phyloP scores from a whole-genome alignment of 495 filamentous ascomycete genomes.

The Penicillium chermesinum region DNA sequence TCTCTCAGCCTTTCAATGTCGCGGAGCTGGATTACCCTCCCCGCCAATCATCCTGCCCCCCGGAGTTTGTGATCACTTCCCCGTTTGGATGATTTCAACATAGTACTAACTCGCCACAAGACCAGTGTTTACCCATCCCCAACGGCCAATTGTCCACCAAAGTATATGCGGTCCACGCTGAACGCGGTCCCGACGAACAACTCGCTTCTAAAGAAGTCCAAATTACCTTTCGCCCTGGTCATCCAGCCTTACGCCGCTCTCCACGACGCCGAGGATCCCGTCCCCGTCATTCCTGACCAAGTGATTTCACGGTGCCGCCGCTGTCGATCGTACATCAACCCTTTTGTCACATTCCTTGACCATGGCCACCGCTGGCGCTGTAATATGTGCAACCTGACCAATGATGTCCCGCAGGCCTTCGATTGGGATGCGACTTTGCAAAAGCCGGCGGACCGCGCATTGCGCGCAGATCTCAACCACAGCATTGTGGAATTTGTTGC shows the following conservation, averaged over 20 bases:
- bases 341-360: slow-evolving; percentile 92
- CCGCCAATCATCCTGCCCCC: slow-evolving; percentile 87
- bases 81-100: neutral
- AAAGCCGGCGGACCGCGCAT: slow-evolving; percentile 83
- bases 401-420: slow-evolving; percentile 96
- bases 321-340: slow-evolving; percentile 96
- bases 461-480: slow-evolving; percentile 86
- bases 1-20: slow-evolving; percentile 89
- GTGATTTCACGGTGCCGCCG: slow-evolving; percentile 94
- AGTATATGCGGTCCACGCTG: slow-evolving; percentile 92
- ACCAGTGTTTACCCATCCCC: slow-evolving; percentile 89
- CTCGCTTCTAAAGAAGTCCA: slow-evolving; percentile 90
- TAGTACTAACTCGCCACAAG: slow-evolving; percentile 37
- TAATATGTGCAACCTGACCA: slow-evolving; percentile 99
- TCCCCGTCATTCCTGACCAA: slow-evolving; percentile 92
- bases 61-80: slow-evolving; percentile 59
- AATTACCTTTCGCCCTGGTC: slow-evolving; percentile 88
- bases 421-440: slow-evolving; percentile 94
- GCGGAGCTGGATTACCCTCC: slow-evolving; percentile 88
- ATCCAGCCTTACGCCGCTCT: slow-evolving; percentile 93
- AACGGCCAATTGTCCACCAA: slow-evolving; percentile 84
- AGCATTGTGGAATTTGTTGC: slow-evolving; percentile 95
- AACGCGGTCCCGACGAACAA: slow-evolving; percentile 90
- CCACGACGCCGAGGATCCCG: slow-evolving; percentile 83
- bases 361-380: slow-evolving; percentile 97